phyloP scores from a whole-genome alignment of 352 stramenopile species.

The Phytophthora ohioensis region DNA sequence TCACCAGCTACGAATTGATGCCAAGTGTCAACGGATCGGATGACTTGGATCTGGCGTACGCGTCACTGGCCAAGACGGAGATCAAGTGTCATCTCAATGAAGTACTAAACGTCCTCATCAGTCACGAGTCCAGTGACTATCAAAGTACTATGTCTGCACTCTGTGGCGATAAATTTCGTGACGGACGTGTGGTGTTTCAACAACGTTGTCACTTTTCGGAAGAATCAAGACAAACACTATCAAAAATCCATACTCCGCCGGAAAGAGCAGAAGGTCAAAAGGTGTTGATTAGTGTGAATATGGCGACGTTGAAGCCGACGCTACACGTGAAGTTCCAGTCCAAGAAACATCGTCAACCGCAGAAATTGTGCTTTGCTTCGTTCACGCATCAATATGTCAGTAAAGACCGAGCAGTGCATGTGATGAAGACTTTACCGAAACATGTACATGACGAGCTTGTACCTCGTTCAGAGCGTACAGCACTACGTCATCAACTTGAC shows the following conservation, averaged over 20 bases:
- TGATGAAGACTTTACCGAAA: conserved; percentile 76
- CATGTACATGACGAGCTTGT: conserved; percentile 62
- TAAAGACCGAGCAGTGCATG: conserved; percentile 58
- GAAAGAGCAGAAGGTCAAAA: conserved; percentile 23
- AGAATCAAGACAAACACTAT: conserved; percentile 35
- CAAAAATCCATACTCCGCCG: conserved; percentile 4
- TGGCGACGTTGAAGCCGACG: conserved; percentile 40
- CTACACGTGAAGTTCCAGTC: conserved; percentile 39
- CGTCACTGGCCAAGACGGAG: conserved; percentile 52
- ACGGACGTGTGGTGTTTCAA: conserved; percentile 50
- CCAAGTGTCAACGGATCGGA: conserved; percentile 30
- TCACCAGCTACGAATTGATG: conserved; percentile 48
- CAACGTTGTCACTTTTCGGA: conserved; percentile 47
- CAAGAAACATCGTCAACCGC: conserved; percentile 43
- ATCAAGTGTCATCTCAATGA: conserved; percentile 62
- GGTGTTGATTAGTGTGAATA: conserved; percentile 44
- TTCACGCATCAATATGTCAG: conserved; percentile 55
- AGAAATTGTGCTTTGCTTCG: conserved; percentile 54
- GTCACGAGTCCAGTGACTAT: conserved; percentile 45
- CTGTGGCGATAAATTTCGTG: conserved; percentile 49
- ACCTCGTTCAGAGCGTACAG: conserved; percentile 43
- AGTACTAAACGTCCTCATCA: conserved; percentile 43
- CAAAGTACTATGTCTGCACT: conserved; percentile 49
- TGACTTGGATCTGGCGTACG: conserved; percentile 58
- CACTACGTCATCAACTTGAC: conserved; percentile 59